Evolutionary conservation across 208 protist species (phyloP), one percentile per base, ranked within the genome.

Genomic region (Trichomonas gallinae): DNA sequence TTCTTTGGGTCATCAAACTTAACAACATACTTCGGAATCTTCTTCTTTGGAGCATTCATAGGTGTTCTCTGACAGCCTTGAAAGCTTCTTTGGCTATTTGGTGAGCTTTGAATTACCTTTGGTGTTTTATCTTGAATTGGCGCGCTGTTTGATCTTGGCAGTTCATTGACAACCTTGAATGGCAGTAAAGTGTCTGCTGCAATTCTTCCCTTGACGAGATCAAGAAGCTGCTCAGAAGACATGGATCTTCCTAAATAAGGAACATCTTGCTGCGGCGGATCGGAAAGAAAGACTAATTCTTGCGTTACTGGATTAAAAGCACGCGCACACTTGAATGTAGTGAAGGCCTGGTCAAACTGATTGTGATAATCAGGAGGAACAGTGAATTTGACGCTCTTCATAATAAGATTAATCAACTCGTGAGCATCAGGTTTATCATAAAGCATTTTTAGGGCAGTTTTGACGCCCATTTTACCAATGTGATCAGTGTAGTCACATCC

Each of bases 401-500:
- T 42, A 40, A 15, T 15, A 13, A 42, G 3, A 34, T 42, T 34
- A 42, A 85, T 85, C 15, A 85, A 34, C n/a, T 36, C 34, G 15
- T 42, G 26, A 6, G 81, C n/a, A 36, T 89, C 83, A 2, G 3
- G 21, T 48, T n/a, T 48, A 6, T 89, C 83, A 23, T 31, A n/a
- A 17, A 89, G 0, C 15, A 63, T n/a, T 96, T 96, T 51, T 34
- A 44, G 23, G 34, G 99, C 98, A 40, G 97, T 99, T 97, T 98
- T 99, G 36, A 99, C 88, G 11, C 99, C 99, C 96, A 99, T 98
- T 85, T 98, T 98, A 36, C 96, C 96, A 17, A 99, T 96, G 49
- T 98, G 98, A 0, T 98, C 96, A 44, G 99, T 97, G 97, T 99
- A 99, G 97, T 99, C 99, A 97, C 99, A 99, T 13, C 99, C 99